Base-by-base conservation (phyloP, 2,329 filamentous ascomycete species). In the Aspergillus fructus region DNA sequence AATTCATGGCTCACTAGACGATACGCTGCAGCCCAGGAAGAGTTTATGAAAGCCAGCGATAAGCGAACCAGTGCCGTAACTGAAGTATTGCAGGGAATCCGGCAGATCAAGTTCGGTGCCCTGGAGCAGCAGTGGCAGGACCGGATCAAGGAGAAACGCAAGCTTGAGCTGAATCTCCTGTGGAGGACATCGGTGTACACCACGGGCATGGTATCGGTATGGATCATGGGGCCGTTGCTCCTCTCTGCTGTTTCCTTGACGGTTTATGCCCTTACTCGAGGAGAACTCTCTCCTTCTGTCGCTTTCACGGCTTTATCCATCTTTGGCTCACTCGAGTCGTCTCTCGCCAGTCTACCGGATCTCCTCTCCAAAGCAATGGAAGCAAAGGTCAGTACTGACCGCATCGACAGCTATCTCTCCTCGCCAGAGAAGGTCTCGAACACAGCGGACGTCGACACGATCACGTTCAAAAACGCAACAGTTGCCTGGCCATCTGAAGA, bases 81-180 rank as follows among this genome's bases (percentile, higher is more conserved):
- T 2, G 89, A 93, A 71, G 88, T 87, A 1, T 76, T 93, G 1
- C 84, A 89, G 64, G 89, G 89, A 4, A 92, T 93, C 62, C 84
- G 89, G 2, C 89, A 93, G 72, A 91, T 93, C 76, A 93, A 93
- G 68, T 91, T 93, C 64, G 88, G 88, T 1, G 89, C 89, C 1
- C 75, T 91, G 1, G 90, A 93, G 71, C 76, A 79, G 30, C 85
- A 90, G 64, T 93, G 89, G 89, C 84, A 91, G 68, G 78, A 81
- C 30, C 88, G 87, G 55, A 89, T 93, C 69, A 73, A 80, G 59
- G 73, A 81, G 63, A 84, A 85, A 13, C 79, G 90, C 65, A 81
- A 85, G 48, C 81, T 80, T 41, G 89, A 93, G 69, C 79, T 93
- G 13, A 73, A 74, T 6, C 83, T 83, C 27, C 80, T 90, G 30